Base-by-base conservation (phyloP, 2,329 filamentous ascomycete genomes). In the Aspergillus puulaauensis region DNA sequence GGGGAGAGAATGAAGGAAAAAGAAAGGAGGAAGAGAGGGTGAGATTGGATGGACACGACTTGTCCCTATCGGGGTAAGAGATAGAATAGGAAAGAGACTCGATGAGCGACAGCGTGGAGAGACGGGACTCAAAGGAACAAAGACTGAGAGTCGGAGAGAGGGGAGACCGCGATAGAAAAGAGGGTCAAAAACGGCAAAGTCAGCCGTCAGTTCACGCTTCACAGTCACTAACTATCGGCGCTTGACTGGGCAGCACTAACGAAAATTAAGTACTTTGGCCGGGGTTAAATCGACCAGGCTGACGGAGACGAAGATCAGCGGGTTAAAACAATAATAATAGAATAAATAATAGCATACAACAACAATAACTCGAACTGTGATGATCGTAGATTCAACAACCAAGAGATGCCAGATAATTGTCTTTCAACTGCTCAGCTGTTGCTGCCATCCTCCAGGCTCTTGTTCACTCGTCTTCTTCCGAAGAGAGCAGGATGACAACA, bases 201-300 rank as follows among this genome's bases (percentile, higher is more conserved):
- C 59, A 56, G 56, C 57, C 52, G 51, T 61, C 27, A 31, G 27
- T 31, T 31, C 27, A 31, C 27, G 9, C 27, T 31, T 31, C 27
- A 47, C 45, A n/a, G 33, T 21, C 21, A 21, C 21, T 21, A 21
- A 21, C 21, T 27, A 52, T 23, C 19, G 49, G 33, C 43, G 46
- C 44, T 41, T 40, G 41, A 37, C 41, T 19, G 11, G 45, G 44
- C 17, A 43, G 41, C 27, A 37, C 19, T 52, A 48, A 21, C 19
- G 45, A 45, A 57, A 48, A 58, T 55, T 55, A 56, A 56, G 40
- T 57, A 53, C 50, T 57, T 53, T 46, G 44, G 50, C 48, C 47
- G 39, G 48, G 47, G 40, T 31, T 49, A 45, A 45, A 47, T 54
- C 43, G 44, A 47, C 52, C 52, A 51, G 35, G 48, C 35, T 23